Evolutionary conservation across 179 eudicot species (phyloP).

Genomic region (Amaranthus tricolor): DNA sequence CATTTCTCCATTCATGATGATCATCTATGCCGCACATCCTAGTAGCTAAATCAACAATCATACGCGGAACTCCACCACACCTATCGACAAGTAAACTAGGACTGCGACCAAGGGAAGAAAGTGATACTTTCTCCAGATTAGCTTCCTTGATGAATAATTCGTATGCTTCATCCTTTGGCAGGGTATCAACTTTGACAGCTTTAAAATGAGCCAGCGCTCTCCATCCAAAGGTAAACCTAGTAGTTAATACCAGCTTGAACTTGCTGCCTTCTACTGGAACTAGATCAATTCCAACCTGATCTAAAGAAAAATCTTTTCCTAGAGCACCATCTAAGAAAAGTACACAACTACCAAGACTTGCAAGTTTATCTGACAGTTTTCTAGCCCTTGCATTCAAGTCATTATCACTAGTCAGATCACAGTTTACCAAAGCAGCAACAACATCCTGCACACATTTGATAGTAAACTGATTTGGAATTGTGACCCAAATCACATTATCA

Average conservation of each 20-base stretch:
- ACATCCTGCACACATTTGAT: slow-evolving; percentile 16
- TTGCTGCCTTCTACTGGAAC: neutral
- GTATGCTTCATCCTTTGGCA: neutral
- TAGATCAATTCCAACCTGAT: neutral
- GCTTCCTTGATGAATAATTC: neutral
- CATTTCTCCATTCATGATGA: neutral
- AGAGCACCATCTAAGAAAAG: slow-evolving; percentile 22
- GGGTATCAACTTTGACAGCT: neutral
- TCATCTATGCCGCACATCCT: neutral
- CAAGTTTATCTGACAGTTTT: slow-evolving; percentile 11
- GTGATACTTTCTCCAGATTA: neutral
- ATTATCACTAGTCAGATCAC: slow-evolving; percentile 16
- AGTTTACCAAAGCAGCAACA: slow-evolving; percentile 12
- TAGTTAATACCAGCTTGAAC: slow-evolving; percentile 13
- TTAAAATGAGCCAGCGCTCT: neutral
- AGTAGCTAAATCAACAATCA: slow-evolving; percentile 1
- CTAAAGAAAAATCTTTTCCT: neutral
- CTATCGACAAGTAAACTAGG: neutral
- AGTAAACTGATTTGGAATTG: slow-evolving; percentile 1
- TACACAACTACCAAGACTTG: slow-evolving; percentile 5
- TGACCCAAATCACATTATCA: slow-evolving; percentile 21
- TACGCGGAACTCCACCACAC: neutral
- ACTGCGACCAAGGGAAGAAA: neutral
- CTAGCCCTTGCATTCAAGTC: slow-evolving; percentile 10
- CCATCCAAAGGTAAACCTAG: neutral